Percentiles rank a stretch among this genome's conserved stretches.
phyloP scores from a whole-genome alignment of 2,329 filamentous ascomycete genomes.

The Exophiala mesophila region DNA sequence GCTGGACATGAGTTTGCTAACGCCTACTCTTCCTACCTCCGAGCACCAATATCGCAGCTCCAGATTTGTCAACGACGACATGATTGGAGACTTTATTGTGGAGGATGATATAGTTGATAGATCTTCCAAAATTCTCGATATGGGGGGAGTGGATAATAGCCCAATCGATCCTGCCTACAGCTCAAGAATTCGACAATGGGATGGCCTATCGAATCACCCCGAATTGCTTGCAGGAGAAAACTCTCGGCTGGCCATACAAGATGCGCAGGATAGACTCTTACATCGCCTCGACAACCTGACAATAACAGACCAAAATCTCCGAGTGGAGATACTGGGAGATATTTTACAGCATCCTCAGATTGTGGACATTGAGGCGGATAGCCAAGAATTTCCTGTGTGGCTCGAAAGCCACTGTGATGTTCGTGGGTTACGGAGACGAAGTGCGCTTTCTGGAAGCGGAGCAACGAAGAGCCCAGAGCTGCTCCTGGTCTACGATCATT shows the following conservation, averaged over 20 bases:
- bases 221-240: not conserved
- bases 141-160: not conserved
- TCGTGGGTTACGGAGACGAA: not conserved
- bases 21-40: slow-evolving; percentile 2
- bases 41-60: slow-evolving; percentile 6
- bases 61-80: slow-evolving; percentile 14
- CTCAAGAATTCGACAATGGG: not conserved
- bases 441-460: not conserved
- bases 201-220: not conserved
- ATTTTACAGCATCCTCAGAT: not conserved
- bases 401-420: not conserved
- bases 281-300: not conserved
- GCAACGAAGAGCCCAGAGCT: not conserved
- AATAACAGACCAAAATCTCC: not conserved
- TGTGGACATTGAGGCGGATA: not conserved
- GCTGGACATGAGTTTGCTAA: not conserved
- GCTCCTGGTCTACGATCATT: slow-evolving; percentile 9
- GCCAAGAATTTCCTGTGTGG: not conserved
- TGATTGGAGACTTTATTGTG: slow-evolving; percentile 16
- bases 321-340: not conserved
- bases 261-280: not conserved
- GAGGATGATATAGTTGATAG: slow-evolving; percentile 1
- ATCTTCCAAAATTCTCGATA: not conserved
- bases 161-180: not conserved
- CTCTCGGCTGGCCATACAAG: not conserved